Conservation (phyloP, 169 alveolate genomes). For the Plasmodium knowlesi region DNA sequence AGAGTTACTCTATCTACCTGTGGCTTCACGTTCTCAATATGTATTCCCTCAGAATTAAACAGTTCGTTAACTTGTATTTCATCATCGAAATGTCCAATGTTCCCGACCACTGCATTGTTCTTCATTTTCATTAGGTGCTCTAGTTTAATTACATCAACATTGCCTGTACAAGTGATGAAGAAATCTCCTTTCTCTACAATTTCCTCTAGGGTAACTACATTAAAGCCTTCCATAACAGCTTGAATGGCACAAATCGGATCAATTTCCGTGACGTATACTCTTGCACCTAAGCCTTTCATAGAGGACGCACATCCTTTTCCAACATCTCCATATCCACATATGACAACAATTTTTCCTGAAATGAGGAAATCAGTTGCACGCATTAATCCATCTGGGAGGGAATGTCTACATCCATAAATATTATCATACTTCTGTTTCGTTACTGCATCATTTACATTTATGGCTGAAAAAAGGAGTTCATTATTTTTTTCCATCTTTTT, state of each 20-base stretch:
- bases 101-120: slow-evolving; percentile 96
- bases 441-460: slow-evolving; percentile 97
- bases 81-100: slow-evolving; percentile 98
- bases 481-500: slow-evolving; percentile 90
- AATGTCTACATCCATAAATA: slow-evolving; percentile 98
- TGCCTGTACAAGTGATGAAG: slow-evolving; percentile 97
- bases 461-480: slow-evolving; percentile 95
- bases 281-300: slow-evolving; percentile 97
- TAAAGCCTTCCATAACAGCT: slow-evolving; percentile 98
- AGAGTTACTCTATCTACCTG: slow-evolving; percentile 93
- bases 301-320: slow-evolving; percentile 99
- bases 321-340: slow-evolving; percentile 98
- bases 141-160: slow-evolving; percentile 94
- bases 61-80: slow-evolving; percentile 97
- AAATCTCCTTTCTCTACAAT: slow-evolving; percentile 95
- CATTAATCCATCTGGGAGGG: slow-evolving; percentile 97
- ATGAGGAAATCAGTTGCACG: slow-evolving; percentile 98
- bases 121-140: slow-evolving; percentile 97
- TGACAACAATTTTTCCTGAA: slow-evolving; percentile 97
- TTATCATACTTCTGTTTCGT: slow-evolving; percentile 98
- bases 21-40: slow-evolving; percentile 92
- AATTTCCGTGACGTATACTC: slow-evolving; percentile 96
- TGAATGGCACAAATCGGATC: slow-evolving; percentile 99
- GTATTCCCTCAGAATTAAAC: slow-evolving; percentile 91
- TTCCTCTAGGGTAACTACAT: slow-evolving; percentile 93